A percentile compares a stretch with the other conserved stretches of the same genome.
Conservation (phyloP, 306 rosid species). For the apple (Malus domestica) region DNA sequence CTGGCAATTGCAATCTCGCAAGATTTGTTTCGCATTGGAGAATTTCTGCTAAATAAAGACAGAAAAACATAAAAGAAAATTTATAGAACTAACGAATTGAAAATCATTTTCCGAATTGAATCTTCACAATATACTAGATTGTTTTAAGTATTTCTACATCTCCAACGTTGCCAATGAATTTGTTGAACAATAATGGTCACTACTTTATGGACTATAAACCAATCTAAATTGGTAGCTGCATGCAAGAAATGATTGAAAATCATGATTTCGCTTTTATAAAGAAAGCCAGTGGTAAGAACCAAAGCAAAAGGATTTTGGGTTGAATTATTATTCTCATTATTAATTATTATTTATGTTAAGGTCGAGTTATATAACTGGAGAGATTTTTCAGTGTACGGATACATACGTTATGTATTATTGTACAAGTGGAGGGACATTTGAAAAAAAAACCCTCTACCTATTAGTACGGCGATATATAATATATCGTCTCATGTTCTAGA, state of each 20-base stretch:
- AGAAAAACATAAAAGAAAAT: neutral
- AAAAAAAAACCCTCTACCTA: too few species aligned
- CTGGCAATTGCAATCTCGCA: too few species aligned
- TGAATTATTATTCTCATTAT: neutral
- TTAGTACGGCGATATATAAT: too few species aligned
- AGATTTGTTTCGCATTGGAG: neutral
- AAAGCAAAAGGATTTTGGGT: neutral
- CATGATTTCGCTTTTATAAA: neutral
- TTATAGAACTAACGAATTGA: neutral
- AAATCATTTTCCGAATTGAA: neutral
- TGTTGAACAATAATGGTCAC: too few species aligned
- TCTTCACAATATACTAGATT: too few species aligned
- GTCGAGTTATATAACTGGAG: too few species aligned
- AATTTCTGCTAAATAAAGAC: neutral
- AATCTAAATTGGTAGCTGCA: neutral
- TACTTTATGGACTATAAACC: too few species aligned
- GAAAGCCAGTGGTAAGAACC: neutral
- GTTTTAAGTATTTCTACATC: too few species aligned
- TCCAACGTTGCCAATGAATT: too few species aligned
- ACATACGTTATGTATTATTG: too few species aligned
- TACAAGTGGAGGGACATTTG: too few species aligned
- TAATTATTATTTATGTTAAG: neutral
- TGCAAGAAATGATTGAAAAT: neutral
- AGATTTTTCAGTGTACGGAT: too few species aligned
- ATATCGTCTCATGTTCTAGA: rapidly evolving